phyloP scores from a whole-genome alignment of 495 filamentous ascomycete species.

The Lasiosphaeria miniovina region DNA sequence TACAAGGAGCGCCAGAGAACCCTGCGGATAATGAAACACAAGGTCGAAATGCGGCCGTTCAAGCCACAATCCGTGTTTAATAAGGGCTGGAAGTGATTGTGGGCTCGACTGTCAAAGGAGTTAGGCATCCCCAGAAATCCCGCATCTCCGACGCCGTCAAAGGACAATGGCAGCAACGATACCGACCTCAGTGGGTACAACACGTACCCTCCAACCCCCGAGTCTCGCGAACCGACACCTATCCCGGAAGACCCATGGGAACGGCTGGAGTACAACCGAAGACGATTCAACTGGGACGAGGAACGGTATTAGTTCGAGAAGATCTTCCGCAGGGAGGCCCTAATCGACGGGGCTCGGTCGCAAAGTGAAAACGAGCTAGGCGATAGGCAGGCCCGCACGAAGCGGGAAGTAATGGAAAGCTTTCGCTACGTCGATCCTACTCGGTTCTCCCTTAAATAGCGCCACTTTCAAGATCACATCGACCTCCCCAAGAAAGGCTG shows the following conservation, averaged over 20 bases:
- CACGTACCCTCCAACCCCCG: constrained; percentile 12
- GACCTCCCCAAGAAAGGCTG: constrained; percentile 5
- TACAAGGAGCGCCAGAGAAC: constrained; percentile 12
- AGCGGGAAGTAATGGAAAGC: constrained; percentile 9
- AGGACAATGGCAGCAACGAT: constrained; percentile 6
- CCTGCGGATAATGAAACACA: constrained; percentile 10
- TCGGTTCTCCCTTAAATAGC: not conserved
- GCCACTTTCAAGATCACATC: not conserved
- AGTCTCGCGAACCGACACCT: constrained; percentile 6
- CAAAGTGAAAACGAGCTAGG: constrained; percentile 9
- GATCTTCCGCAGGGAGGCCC: constrained; percentile 9
- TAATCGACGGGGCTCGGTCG: constrained; percentile 2
- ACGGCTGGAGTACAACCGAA: constrained; percentile 12
- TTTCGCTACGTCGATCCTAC: not conserved
- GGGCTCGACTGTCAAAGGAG: constrained; percentile 12
- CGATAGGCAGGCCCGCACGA: constrained; percentile 3
- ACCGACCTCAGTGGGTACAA: constrained; percentile 11
- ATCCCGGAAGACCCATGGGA: constrained; percentile 13
- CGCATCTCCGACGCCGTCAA: constrained; percentile 9
- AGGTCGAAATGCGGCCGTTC: constrained; percentile 8
- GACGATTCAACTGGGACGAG: constrained; percentile 6
- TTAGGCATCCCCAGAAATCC: not conserved
- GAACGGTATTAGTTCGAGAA: constrained; percentile 10
- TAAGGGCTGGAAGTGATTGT: constrained; percentile 8
- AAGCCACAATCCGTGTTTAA: constrained; percentile 2